These are phyloP conservation scores for Aurantiochytrium sp. DNA, from an alignment of 108 stramenopile genomes.

Conservation along the genomic window DNA sequence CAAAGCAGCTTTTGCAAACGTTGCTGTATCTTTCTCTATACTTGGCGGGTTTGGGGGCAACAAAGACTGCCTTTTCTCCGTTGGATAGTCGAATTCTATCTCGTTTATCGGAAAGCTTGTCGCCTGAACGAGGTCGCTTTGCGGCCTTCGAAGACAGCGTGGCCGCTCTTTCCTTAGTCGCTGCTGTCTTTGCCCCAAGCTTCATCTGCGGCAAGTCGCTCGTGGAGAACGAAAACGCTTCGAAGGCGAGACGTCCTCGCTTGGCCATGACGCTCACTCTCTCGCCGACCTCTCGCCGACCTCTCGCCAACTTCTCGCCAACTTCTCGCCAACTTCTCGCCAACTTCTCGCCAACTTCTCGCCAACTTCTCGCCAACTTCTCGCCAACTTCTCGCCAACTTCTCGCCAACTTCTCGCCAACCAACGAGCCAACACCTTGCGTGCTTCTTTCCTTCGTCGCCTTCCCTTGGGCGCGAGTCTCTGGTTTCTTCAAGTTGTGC, in stretches of 20 bases:
- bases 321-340: too few relatives aligned
- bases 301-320: too few relatives aligned
- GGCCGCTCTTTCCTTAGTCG: not conserved
- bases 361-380: too few relatives aligned
- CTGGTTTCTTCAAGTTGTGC: too few relatives aligned
- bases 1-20: not conserved
- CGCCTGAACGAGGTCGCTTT: too few relatives aligned
- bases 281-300: too few relatives aligned
- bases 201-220: not conserved
- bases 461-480: too few relatives aligned
- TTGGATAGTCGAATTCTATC: not conserved
- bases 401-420: not conserved
- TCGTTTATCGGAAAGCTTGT: too few relatives aligned
- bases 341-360: too few relatives aligned
- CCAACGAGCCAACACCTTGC: not conserved
- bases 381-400: too few relatives aligned
- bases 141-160: not conserved
- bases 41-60: not conserved
- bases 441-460: too few relatives aligned
- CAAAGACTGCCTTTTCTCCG: not conserved
- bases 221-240: not conserved
- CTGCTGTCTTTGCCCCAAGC: not conserved
- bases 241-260: not conserved
- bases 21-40: not conserved
- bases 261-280: not conserved